These are phyloP conservation scores for Blumeria graminis DNA, from an alignment of 2,329 filamentous ascomycete species.

Conservation along the genomic window DNA sequence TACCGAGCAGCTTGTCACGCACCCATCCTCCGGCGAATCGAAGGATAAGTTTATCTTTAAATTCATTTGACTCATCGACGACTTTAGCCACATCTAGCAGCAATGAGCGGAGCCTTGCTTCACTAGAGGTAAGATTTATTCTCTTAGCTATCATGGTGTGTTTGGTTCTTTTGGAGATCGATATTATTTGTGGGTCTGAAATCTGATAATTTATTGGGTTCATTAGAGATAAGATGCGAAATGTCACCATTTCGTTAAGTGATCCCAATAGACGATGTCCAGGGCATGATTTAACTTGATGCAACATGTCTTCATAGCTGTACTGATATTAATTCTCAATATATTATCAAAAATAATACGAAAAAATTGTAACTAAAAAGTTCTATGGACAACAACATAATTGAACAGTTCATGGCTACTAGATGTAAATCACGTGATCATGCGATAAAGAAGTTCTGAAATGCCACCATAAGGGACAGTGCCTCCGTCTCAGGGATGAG, in stretches of 20 bases:
- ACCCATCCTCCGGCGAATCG: conserved; percentile 78
- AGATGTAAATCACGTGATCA: background rate
- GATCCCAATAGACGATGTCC: background rate
- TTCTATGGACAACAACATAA: background rate
- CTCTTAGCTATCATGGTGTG: conserved; percentile 9
- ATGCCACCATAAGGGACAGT: no score
- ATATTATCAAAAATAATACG: background rate
- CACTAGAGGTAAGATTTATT: conserved; percentile 40
- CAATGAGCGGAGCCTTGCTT: conserved; percentile 48
- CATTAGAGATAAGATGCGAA: background rate
- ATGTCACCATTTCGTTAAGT: background rate
- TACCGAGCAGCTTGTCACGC: conserved; percentile 54
- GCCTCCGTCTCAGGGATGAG: no score
- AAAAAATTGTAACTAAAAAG: background rate
- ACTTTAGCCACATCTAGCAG: conserved; percentile 60
- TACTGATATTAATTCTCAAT: background rate
- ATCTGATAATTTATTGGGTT: background rate
- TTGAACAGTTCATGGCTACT: background rate
- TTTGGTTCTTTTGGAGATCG: conserved; percentile 6
- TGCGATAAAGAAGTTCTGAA: no score
- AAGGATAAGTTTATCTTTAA: conserved; percentile 33
- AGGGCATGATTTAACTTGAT: conserved; percentile 2
- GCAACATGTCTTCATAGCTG: conserved; percentile 1
- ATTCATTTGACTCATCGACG: conserved; percentile 27
- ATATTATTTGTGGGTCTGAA: conserved; percentile 5